phyloP scores from a whole-genome alignment of 1,139 yeast species.

The Petasospora fabianii region DNA sequence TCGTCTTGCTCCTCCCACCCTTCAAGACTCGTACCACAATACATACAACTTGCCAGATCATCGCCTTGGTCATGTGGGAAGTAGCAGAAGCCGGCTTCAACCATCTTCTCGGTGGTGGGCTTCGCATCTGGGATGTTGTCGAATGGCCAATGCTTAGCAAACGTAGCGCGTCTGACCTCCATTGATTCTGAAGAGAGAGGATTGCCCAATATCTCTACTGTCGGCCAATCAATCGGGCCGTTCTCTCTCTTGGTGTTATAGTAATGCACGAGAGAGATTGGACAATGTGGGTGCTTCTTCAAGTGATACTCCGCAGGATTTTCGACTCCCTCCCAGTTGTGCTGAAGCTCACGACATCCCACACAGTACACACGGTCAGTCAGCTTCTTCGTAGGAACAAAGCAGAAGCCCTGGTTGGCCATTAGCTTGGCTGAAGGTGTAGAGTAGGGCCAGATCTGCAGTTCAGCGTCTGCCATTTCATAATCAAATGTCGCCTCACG shows the following conservation, averaged over 20 bases:
- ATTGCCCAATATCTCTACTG: conserved; percentile 31
- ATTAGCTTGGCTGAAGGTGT: conserved; percentile 37
- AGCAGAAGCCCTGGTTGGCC: conserved; percentile 71
- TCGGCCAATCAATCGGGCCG: conserved; percentile 27
- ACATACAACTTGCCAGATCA: conserved; percentile 68
- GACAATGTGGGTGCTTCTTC: conserved; percentile 41
- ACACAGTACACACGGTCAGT: conserved; percentile 56
- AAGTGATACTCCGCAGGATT: conserved; percentile 45
- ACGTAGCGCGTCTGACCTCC: conserved; percentile 48
- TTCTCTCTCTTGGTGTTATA: conserved; percentile 22
- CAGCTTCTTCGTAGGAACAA: conserved; percentile 49
- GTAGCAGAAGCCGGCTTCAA: conserved; percentile 54
- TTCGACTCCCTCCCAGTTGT: conserved; percentile 33
- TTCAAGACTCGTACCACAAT: conserved; percentile 64
- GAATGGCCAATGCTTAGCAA: conserved; percentile 53
- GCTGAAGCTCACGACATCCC: conserved; percentile 50
- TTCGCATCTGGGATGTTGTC: conserved; percentile 28
- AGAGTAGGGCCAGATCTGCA: conserved; percentile 35
- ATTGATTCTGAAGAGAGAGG: conserved; percentile 38
- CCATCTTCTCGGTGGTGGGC: conserved; percentile 42
- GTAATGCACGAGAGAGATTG: conserved; percentile 36
- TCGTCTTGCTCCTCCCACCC: conserved; percentile 72
- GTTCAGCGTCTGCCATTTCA: conserved; percentile 7
- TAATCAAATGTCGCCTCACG: conserved; percentile 9
- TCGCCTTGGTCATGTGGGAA: conserved; percentile 43